These are phyloP conservation scores for Allium cepa DNA, from an alignment of 106 monocot species.

Conservation along the genomic window DNA sequence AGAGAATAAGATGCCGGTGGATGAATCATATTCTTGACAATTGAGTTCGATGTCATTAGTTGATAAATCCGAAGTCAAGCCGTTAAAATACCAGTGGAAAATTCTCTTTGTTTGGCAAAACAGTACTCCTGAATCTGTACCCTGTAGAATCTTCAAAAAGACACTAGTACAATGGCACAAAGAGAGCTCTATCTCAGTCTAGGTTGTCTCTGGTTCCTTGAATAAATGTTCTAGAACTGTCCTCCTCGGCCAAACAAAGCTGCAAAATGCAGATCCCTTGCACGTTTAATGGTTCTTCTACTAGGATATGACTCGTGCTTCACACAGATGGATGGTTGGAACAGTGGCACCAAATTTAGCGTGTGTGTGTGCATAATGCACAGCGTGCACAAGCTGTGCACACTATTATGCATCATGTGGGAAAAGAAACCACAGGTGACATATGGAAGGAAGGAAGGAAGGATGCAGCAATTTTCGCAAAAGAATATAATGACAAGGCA, in stretches of 20 bases:
- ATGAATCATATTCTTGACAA: conserved; percentile 12
- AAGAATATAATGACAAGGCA: too few relatives aligned
- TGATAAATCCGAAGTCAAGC: not conserved
- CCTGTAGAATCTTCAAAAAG: conserved; percentile 96
- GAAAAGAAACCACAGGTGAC: too few relatives aligned
- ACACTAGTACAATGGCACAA: conserved; percentile 63
- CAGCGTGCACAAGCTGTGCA: too few relatives aligned
- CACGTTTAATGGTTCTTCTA: too few relatives aligned
- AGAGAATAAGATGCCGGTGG: conserved; percentile 36
- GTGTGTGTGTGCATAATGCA: too few relatives aligned
- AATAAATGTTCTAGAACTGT: conserved; percentile 18
- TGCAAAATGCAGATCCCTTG: conserved; percentile 6
- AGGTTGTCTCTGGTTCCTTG: conserved; percentile 42
- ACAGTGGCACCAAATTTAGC: too few relatives aligned
- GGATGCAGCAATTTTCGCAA: too few relatives aligned
- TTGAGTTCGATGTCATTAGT: conserved; percentile 10
- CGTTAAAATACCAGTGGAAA: too few relatives aligned
- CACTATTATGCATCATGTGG: too few relatives aligned
- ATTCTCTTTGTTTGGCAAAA: conserved; percentile 5
- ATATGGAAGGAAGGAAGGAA: too few relatives aligned
- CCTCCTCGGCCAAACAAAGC: conserved; percentile 22
- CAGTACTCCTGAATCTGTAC: conserved; percentile 92
- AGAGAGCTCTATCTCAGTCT: conserved; percentile 69
- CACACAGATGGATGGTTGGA: too few relatives aligned
- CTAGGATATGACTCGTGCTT: too few relatives aligned